phyloP scores from a whole-genome alignment of 345 rosid genomes.

The Excoecaria cochinchinensis region DNA sequence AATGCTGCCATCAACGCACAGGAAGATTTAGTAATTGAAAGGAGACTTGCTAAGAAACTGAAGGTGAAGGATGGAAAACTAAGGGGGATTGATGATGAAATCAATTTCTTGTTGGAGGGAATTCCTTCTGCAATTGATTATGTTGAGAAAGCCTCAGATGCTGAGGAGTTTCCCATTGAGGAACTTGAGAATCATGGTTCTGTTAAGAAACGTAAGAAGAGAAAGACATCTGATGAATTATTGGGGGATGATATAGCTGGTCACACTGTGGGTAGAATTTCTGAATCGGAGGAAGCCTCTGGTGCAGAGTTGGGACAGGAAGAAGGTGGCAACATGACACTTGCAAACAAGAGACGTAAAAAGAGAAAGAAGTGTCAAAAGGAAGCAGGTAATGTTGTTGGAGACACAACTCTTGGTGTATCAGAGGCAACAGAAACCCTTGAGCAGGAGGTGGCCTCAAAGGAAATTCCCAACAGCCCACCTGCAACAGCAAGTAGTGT shows the following conservation, averaged over 20 bases:
- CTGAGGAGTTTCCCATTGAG: constrained; percentile 19
- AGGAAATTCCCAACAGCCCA: constrained; percentile 25
- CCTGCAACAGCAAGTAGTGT: constrained; percentile 27
- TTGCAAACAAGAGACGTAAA: constrained; percentile 3
- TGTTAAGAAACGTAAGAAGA: constrained; percentile 13
- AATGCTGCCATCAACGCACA: constrained; percentile 27
- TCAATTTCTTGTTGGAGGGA: constrained; percentile 52
- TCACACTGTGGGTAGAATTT: constrained; percentile 6
- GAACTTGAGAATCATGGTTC: background rate
- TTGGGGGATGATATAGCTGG: constrained; percentile 3
- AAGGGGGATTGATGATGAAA: constrained; percentile 64
- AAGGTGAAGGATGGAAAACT: constrained; percentile 68
- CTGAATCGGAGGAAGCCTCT: constrained; percentile 10
- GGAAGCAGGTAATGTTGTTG: constrained; percentile 24
- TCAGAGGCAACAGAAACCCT: constrained; percentile 29
- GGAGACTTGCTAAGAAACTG: constrained; percentile 81
- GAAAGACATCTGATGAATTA: constrained; percentile 5
- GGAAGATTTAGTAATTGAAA: constrained; percentile 69
- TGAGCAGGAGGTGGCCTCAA: constrained; percentile 24
- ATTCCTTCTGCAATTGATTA: constrained; percentile 44
- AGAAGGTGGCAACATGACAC: constrained; percentile 1
- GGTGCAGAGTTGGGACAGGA: constrained; percentile 12
- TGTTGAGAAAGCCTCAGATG: constrained; percentile 20
- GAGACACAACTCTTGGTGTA: constrained; percentile 20
- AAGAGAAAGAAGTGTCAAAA: constrained; percentile 36